phyloP scores from a whole-genome alignment of 192 early-diverging fungal species.

The Gryganskiella cystojenkinii region DNA sequence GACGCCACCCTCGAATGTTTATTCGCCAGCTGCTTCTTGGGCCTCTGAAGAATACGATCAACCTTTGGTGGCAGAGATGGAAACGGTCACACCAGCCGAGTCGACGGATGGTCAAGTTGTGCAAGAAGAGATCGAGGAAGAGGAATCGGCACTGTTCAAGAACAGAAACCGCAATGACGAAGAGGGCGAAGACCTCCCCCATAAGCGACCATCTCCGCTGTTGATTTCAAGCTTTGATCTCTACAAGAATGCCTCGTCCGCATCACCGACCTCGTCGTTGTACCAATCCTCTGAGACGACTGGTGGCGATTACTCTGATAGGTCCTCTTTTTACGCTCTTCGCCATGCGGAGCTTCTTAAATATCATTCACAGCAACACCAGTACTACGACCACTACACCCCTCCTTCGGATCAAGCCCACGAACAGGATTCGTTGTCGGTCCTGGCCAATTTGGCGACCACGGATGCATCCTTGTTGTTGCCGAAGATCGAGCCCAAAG shows the following conservation, averaged over 20 bases:
- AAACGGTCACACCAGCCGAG: slow-evolving; percentile 18
- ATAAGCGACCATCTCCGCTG: not conserved
- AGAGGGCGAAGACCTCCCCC: not conserved
- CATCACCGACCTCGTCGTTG: too few relatives aligned
- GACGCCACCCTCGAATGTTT: slow-evolving; percentile 36
- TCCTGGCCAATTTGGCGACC: slow-evolving; percentile 47
- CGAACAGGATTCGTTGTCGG: slow-evolving; percentile 48
- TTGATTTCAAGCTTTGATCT: slow-evolving; percentile 7
- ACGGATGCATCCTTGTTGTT: slow-evolving; percentile 39
- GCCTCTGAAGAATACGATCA: slow-evolving; percentile 49
- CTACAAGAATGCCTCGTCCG: slow-evolving; percentile 11
- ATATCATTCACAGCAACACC: not conserved
- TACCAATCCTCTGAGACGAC: too few relatives aligned
- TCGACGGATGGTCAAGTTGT: slow-evolving; percentile 6
- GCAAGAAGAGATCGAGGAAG: not conserved
- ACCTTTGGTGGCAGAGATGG: slow-evolving; percentile 19
- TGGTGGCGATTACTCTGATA: too few relatives aligned
- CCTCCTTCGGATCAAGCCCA: not conserved
- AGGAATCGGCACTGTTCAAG: slow-evolving; percentile 23
- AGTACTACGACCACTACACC: not conserved
- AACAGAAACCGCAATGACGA: too few relatives aligned
- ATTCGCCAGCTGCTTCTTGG: slow-evolving; percentile 43
- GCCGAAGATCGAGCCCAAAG: slow-evolving; percentile 45
- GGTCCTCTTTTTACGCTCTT: too few relatives aligned
- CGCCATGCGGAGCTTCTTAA: too few relatives aligned